These are phyloP conservation scores for Amanita exitialis DNA, from an alignment of 768 basidiomycete genomes.

Conservation along the genomic window DNA sequence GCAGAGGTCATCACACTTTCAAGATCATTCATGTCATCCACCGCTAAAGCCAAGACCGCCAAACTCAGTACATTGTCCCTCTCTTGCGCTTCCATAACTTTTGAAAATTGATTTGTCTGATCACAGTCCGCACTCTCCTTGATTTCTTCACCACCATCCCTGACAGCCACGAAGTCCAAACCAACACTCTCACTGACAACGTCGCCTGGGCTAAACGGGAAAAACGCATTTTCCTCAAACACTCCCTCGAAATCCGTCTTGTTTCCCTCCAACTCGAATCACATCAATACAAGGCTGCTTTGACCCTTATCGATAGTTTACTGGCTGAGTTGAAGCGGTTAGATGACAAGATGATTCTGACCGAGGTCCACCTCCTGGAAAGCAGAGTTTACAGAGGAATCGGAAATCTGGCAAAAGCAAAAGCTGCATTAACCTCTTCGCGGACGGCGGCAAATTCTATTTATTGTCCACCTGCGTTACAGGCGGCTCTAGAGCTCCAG, in stretches of 20 bases:
- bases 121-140: conserved; percentile 85
- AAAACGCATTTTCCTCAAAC: conserved; percentile 93
- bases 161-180: conserved; percentile 64
- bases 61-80: conserved; percentile 63
- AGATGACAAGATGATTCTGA: conserved; percentile 97
- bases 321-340: conserved; percentile 85
- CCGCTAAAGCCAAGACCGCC: conserved; percentile 95
- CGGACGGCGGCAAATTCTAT: conserved; percentile 93
- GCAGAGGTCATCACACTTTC: conserved; percentile 82
- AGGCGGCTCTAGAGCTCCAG: conserved; percentile 41
- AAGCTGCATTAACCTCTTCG: conserved; percentile 84
- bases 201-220: conserved; percentile 88
- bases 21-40: conserved; percentile 82
- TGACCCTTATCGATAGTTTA: conserved; percentile 76
- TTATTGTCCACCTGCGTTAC: conserved; percentile 55
- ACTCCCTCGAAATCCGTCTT: conserved; percentile 84
- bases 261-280: conserved; percentile 76
- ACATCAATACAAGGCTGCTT: conserved; percentile 66
- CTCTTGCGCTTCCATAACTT: background rate
- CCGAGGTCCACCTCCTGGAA: conserved; percentile 93
- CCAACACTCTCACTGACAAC: conserved; percentile 79
- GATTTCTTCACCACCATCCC: conserved; percentile 81
- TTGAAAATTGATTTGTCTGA: background rate
- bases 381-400: conserved; percentile 85
- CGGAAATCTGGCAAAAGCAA: conserved; percentile 83